These are phyloP conservation scores for Discostella stelligeroides DNA, from an alignment of 108 stramenopile genomes.

Conservation along the genomic window DNA sequence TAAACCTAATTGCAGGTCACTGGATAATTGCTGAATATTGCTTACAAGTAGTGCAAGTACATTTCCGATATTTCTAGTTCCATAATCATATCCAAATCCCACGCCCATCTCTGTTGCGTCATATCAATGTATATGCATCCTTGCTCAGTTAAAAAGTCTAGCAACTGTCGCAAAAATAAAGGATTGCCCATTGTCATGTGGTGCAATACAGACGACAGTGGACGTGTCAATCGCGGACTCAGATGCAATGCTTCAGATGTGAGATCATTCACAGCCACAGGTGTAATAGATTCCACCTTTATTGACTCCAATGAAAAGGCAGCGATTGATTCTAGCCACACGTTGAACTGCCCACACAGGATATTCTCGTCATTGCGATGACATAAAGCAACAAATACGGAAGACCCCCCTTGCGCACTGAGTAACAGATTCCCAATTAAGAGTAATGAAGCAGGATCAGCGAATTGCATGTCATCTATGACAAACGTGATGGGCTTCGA, in stretches of 20 bases:
- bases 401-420: conserved; percentile 7
- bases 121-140: conserved; percentile 18
- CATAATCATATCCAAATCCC: conserved; percentile 30
- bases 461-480: conserved; percentile 28
- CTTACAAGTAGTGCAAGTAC: conserved; percentile 16
- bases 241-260: conserved; percentile 29
- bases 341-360: neutral
- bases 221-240: conserved; percentile 33
- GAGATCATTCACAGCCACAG: conserved; percentile 26
- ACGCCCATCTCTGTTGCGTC: conserved; percentile 20
- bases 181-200: conserved; percentile 18
- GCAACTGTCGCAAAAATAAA: conserved; percentile 22
- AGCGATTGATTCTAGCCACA: conserved; percentile 8
- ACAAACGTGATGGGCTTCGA: conserved; percentile 13
- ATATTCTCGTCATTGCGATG: conserved; percentile 26
- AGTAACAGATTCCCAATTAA: conserved; percentile 18
- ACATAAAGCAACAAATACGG: conserved; percentile 23
- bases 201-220: conserved; percentile 22
- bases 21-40: conserved; percentile 21
- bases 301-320: conserved; percentile 18
- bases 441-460: conserved; percentile 19
- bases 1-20: conserved; percentile 17
- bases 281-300: conserved; percentile 14
- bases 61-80: conserved; percentile 26
- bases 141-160: conserved; percentile 19